These are phyloP conservation scores for Entomortierella parvispora DNA, from an alignment of 192 early-diverging fungal species.

Conservation along the genomic window DNA sequence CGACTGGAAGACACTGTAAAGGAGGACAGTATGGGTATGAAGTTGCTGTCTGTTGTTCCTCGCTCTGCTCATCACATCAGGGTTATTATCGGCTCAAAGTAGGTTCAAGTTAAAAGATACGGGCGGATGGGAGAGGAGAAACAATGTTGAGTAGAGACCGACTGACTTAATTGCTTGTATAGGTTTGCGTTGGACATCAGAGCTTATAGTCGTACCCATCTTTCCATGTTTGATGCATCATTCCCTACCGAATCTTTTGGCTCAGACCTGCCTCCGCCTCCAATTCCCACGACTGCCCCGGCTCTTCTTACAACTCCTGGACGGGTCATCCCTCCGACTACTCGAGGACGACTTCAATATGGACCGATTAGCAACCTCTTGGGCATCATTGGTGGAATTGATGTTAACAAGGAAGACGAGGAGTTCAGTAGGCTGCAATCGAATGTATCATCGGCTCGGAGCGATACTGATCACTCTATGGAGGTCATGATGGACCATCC, in stretches of 20 bases:
- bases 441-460: neutral
- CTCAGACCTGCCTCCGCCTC: slow-evolving; percentile 30
- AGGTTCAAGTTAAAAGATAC: too few relatives aligned
- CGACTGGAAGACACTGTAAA: slow-evolving; percentile 40
- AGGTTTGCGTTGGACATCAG: slow-evolving; percentile 45
- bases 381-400: slow-evolving; percentile 26
- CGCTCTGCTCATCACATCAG: slow-evolving; percentile 45
- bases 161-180: neutral
- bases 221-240: slow-evolving; percentile 38
- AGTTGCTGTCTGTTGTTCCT: slow-evolving; percentile 34
- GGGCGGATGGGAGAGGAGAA: too few relatives aligned
- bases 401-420: slow-evolving; percentile 41
- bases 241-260: slow-evolving; percentile 41
- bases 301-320: slow-evolving; percentile 20
- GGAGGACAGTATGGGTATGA: slow-evolving; percentile 37
- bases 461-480: too few relatives aligned
- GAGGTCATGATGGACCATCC: neutral
- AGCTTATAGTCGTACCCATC: slow-evolving; percentile 35
- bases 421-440: slow-evolving; percentile 21
- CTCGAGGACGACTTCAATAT: slow-evolving; percentile 33
- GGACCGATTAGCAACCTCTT: slow-evolving; percentile 26
- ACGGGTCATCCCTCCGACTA: slow-evolving; percentile 29
- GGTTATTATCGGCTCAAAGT: slow-evolving; percentile 45
- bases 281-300: slow-evolving; percentile 20
- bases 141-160: too few relatives aligned